phyloP scores from a whole-genome alignment of 129 eudicot genomes.

The Helianthus tuberosus region DNA sequence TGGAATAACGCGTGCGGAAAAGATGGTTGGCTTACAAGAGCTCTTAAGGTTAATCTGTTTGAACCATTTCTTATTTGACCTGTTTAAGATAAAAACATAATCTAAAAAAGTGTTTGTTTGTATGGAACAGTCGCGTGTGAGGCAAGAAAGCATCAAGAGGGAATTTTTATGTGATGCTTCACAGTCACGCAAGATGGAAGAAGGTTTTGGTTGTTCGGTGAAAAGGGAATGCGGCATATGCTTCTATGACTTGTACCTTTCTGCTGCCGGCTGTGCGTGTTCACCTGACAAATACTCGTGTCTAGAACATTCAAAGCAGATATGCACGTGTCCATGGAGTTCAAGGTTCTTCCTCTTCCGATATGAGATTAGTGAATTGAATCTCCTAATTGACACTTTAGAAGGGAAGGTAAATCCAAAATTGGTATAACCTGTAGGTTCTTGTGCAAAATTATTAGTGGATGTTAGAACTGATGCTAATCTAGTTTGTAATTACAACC shows the following conservation, averaged over 20 bases:
- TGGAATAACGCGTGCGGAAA: constrained; percentile 63
- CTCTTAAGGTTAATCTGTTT: constrained; percentile 55
- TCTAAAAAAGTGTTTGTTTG: neutral
- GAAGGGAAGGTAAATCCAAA: constrained; percentile 50
- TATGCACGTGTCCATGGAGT: constrained; percentile 71
- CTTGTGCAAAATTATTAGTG: too few species aligned
- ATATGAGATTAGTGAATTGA: constrained; percentile 49
- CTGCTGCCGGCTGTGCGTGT: constrained; percentile 70
- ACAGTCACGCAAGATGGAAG: constrained; percentile 44
- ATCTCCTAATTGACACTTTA: constrained; percentile 54
- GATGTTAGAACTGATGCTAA: too few species aligned
- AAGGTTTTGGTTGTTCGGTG: constrained; percentile 43
- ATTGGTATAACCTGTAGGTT: too few species aligned
- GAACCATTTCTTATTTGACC: neutral
- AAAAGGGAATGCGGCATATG: constrained; percentile 71
- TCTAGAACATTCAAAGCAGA: constrained; percentile 64
- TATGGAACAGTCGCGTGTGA: constrained; percentile 42
- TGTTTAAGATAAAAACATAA: neutral
- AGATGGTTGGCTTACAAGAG: constrained; percentile 63
- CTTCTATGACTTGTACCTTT: constrained; percentile 66
- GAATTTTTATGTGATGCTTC: constrained; percentile 50
- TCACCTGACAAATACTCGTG: constrained; percentile 68
- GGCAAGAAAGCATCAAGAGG: constrained; percentile 48
- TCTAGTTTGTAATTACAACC: too few species aligned
- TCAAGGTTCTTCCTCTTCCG: constrained; percentile 52